Percentiles rank a stretch among this genome's conserved stretches.
These are phyloP conservation scores for Anthoceros angustus DNA, from an alignment of 225 moss, liverwort and hornwort genomes.

Conservation along the genomic window DNA sequence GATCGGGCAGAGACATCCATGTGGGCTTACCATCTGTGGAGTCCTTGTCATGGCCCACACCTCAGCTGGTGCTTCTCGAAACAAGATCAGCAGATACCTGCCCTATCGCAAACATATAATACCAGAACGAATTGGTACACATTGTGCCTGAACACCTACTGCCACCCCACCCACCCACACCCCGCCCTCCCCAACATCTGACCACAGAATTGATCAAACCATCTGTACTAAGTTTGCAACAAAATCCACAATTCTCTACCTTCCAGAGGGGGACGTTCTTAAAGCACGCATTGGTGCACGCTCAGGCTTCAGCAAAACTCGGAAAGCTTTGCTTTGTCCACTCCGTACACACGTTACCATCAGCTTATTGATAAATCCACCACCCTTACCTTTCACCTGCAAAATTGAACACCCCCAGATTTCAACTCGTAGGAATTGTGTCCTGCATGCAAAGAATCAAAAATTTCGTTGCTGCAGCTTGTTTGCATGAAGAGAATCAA, in stretches of 20 bases:
- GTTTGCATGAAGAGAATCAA: background rate
- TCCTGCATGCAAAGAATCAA: background rate
- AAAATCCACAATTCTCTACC: conserved; percentile 20
- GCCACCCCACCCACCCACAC: too few species aligned
- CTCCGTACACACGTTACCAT: conserved; percentile 80
- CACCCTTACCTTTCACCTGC: conserved; percentile 97
- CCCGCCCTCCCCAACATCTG: too few species aligned
- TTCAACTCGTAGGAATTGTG: background rate
- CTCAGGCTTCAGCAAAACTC: conserved; percentile 83
- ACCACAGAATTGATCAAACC: background rate
- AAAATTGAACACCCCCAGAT: conserved; percentile 6
- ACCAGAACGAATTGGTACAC: background rate
- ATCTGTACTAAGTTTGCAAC: too few species aligned
- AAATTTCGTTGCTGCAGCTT: background rate
- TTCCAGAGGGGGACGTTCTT: conserved; percentile 93
- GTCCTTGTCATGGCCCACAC: conserved; percentile 96
- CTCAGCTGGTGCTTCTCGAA: conserved; percentile 96
- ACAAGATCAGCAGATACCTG: conserved; percentile 88
- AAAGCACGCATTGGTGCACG: conserved; percentile 95
- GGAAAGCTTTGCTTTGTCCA: conserved; percentile 79
- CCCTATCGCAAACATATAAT: conserved; percentile 13
- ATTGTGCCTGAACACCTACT: too few species aligned
- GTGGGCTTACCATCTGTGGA: conserved; percentile 66
- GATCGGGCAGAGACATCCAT: conserved; percentile 3
- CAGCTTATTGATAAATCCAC: conserved; percentile 77